Conservation (phyloP, 768 basidiomycete genomes). For the Mycena crocata region DNA sequence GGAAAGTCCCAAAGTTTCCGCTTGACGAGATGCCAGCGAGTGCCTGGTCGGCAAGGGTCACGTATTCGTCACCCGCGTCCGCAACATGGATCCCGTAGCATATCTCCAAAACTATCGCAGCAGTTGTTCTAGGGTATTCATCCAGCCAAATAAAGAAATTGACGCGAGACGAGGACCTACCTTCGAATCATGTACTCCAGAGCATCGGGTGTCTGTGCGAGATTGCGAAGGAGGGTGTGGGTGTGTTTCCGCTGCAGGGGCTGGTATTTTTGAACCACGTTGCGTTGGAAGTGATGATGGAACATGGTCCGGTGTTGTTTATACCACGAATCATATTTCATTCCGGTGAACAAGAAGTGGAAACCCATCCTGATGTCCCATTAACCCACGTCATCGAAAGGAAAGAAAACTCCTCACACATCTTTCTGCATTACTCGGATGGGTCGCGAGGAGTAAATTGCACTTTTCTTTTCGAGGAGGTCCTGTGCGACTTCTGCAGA, state of each 20-base stretch:
- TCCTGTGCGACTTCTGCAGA: slow-evolving; percentile 59
- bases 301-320: slow-evolving; percentile 50
- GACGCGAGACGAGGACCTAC: neutral
- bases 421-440: slow-evolving; percentile 37
- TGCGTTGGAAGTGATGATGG: slow-evolving; percentile 38
- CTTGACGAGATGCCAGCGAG: slow-evolving; percentile 33
- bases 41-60: slow-evolving; percentile 39
- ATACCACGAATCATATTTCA: slow-evolving; percentile 36
- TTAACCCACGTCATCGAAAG: neutral
- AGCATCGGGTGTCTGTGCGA: slow-evolving; percentile 28
- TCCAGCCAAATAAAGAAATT: neutral
- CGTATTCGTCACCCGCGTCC: slow-evolving; percentile 38
- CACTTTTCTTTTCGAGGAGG: slow-evolving; percentile 66
- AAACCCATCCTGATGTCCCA: slow-evolving; percentile 33
- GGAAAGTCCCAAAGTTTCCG: slow-evolving; percentile 35
- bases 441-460: slow-evolving; percentile 67
- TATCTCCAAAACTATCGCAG: slow-evolving; percentile 34
- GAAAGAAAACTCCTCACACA: slow-evolving; percentile 15
- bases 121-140: slow-evolving; percentile 7
- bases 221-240: slow-evolving; percentile 46
- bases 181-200: slow-evolving; percentile 21
- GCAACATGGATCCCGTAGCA: slow-evolving; percentile 38
- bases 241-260: slow-evolving; percentile 44
- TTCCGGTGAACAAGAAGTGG: slow-evolving; percentile 33
- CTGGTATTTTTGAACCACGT: slow-evolving; percentile 39